A percentile compares a stretch with the other conserved stretches of the same genome.
Evolutionary conservation across 805 yeast genomes (phyloP).

Genomic region (Lachancea nothofagi): DNA sequence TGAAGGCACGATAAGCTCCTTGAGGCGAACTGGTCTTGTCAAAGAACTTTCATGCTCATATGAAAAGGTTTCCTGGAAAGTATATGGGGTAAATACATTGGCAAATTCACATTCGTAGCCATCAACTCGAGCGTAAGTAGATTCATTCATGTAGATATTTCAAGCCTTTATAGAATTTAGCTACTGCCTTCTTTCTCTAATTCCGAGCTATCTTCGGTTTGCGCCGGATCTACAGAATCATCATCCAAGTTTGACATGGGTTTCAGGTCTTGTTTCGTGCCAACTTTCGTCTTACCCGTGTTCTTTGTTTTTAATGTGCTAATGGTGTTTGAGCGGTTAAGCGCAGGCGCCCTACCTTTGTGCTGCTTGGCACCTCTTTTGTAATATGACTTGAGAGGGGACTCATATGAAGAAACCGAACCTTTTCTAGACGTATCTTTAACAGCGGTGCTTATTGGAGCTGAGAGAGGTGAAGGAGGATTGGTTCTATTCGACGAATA

Average conservation of each 20-base stretch:
- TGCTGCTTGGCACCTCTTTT: conserved; percentile 4
- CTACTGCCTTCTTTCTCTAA: neutral
- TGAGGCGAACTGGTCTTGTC: conserved; percentile 20
- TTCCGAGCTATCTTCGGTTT: neutral
- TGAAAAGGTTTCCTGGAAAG: conserved; percentile 28
- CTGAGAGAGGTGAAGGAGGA: conserved; percentile 11
- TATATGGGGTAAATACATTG: conserved; percentile 28
- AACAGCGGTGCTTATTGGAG: conserved; percentile 4
- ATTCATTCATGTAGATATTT: no score
- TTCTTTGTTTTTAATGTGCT: neutral
- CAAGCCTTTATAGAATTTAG: no score
- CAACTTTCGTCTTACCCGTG: neutral
- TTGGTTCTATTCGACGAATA: conserved; percentile 5
- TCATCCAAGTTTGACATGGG: neutral
- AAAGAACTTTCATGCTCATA: conserved; percentile 25
- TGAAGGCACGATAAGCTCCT: conserved; percentile 24
- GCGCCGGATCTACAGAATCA: conserved; percentile 2
- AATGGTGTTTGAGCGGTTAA: conserved; percentile 1
- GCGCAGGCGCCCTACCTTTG: neutral
- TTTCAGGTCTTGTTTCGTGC: conserved; percentile 1
- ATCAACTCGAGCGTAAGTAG: no score
- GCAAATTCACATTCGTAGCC: neutral
- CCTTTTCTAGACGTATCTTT: conserved; percentile 6
- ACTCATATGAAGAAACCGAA: conserved; percentile 8
- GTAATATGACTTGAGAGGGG: conserved; percentile 7